A percentile compares a stretch with the other conserved stretches of the same genome.
These are phyloP conservation scores for Trichoderma gamsii DNA, from an alignment of 495 filamentous ascomycete species.

Conservation along the genomic window DNA sequence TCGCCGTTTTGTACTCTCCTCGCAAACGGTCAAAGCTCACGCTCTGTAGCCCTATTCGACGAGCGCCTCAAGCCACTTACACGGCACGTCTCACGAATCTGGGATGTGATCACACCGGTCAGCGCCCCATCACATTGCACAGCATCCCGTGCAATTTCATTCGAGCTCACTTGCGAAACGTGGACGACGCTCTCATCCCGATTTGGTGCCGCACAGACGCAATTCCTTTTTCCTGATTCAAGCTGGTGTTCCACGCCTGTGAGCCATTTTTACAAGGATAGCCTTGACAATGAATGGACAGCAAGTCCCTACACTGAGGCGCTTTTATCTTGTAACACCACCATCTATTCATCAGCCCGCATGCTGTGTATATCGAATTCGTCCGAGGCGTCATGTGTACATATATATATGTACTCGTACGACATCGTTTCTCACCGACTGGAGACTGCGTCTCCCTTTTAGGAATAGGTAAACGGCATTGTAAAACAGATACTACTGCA, in stretches of 20 bases:
- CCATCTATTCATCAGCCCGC: neutral
- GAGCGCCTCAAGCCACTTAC: neutral
- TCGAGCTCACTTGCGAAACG: neutral
- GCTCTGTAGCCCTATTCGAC: neutral
- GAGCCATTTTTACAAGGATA: neutral
- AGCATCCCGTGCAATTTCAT: neutral
- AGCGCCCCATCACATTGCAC: neutral
- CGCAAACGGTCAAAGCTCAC: neutral
- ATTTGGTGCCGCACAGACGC: neutral
- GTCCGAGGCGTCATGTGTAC: neutral
- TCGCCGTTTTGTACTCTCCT: neutral
- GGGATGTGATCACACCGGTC: neutral
- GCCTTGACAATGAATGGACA: too few species aligned
- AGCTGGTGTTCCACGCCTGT: neutral
- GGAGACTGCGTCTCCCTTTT: neutral
- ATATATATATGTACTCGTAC: neutral
- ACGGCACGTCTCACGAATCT: neutral
- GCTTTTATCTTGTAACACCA: conserved; percentile 1
- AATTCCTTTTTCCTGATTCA: too few species aligned
- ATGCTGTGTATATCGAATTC: neutral
- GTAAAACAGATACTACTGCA: neutral
- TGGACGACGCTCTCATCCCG: neutral
- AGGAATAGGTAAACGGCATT: neutral
- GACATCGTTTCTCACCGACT: neutral
- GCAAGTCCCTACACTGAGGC: too few species aligned